Conservation (phyloP, 225 moss, liverwort and hornwort genomes). For the Bryoerythrophyllum caledonicum region DNA sequence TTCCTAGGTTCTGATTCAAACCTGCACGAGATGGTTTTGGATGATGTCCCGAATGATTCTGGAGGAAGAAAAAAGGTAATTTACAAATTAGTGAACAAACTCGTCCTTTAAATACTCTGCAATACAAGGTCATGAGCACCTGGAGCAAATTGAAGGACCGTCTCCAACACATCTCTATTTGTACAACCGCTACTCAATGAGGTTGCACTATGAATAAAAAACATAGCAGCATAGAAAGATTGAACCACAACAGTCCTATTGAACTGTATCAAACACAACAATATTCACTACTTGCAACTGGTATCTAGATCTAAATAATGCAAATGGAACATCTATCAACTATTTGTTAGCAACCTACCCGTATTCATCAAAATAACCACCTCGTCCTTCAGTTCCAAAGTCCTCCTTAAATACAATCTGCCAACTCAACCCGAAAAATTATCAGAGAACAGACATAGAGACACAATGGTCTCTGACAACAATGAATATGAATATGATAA, state of each 20-base stretch:
- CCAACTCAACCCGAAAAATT: slow-evolving; percentile 1
- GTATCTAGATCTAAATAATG: slow-evolving; percentile 1
- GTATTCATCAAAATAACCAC: slow-evolving; percentile 93
- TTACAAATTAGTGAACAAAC: slow-evolving; percentile 10
- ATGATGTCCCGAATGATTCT: slow-evolving; percentile 92
- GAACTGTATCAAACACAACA: background rate
- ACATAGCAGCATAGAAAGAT: background rate
- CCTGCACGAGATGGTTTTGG: slow-evolving; percentile 89
- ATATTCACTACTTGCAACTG: background rate
- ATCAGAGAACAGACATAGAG: slow-evolving; percentile 12
- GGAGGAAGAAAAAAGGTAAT: slow-evolving; percentile 24
- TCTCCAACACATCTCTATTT: background rate
- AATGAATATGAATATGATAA: background rate
- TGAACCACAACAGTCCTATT: background rate
- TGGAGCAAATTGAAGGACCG: slow-evolving; percentile 9
- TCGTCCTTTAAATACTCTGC: background rate
- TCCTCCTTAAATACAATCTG: slow-evolving; percentile 90
- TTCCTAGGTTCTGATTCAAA: slow-evolving; percentile 15
- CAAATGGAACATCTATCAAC: background rate
- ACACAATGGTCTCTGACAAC: background rate
- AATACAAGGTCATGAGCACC: background rate
- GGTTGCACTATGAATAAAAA: slow-evolving; percentile 10
- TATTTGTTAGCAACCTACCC: slow-evolving; percentile 42
- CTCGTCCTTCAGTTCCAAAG: slow-evolving; percentile 89
- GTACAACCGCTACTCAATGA: slow-evolving; percentile 3